Evolutionary conservation across 805 yeast genomes (phyloP), one percentile per base, ranked within the genome.

Genomic region (Cyberlindnera meyerae): DNA sequence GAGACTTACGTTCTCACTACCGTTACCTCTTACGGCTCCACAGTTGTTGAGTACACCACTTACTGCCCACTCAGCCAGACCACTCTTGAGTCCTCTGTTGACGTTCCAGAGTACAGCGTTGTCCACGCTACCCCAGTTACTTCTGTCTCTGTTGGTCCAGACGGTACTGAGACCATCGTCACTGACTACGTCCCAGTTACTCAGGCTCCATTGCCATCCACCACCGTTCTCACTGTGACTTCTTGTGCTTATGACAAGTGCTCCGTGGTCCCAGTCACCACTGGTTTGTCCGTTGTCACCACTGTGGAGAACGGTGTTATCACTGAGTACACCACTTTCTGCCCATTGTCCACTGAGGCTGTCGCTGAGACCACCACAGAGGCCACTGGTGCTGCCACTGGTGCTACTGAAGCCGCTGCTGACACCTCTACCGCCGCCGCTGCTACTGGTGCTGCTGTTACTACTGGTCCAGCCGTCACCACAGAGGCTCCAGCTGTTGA

Each of bases 271-370:
- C 39, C 45, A 25, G 44, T 42, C 24, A 36, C 46, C 7, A 43
- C 49, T 7, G 51, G 45, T 15, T 18, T 29, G 4, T 38, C 49
- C 16, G 43, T 39, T 4, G 39, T 38, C 16, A 37, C 44, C 20
- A 27, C 43, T 4, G 34, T 34, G 3, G 31, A 29, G 8, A 27
- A 25, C 12, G 42, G 37, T 21, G 34, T 37, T 21, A 30, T 29
- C 18, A 39, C 52, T 6, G 28, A 43, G 55, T 68, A 50, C 54
- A 60, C 58, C 37, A 57, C 52, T 42, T 64, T 34, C 63, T 60
- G 43, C 21, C 44, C 49, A 22, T 25, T 43, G 24, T n/a, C 40
- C 11, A 29, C 24, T 11, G 20, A 36, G n/a, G 7, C 29, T n/a
- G 24, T 27, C 7, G 24, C 39, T 15, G 24, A 14, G 27, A 13